phyloP scores from a whole-genome alignment of 164 flowering plant species.

The Cinnamomum micranthum region DNA sequence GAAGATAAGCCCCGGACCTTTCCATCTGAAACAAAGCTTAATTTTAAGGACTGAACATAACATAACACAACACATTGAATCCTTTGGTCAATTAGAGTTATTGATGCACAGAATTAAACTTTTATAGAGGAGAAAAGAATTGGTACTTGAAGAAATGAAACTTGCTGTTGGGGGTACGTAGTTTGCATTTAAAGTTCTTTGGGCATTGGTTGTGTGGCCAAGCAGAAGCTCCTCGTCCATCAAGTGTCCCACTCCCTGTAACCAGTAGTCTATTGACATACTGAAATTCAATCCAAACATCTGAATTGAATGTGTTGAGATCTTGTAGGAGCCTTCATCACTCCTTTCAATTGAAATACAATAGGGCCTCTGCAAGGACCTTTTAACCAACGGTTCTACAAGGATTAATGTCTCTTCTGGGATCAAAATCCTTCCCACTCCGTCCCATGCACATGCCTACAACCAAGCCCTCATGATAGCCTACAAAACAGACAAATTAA shows the following conservation, averaged over 20 bases:
- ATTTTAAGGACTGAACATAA: slow-evolving; percentile 42
- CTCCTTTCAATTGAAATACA: slow-evolving; percentile 21
- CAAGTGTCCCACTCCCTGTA: slow-evolving; percentile 43
- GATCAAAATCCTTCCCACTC: slow-evolving; percentile 19
- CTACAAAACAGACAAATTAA: slow-evolving; percentile 13
- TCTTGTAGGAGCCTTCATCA: slow-evolving; percentile 19
- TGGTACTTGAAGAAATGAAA: background rate
- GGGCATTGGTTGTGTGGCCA: slow-evolving; percentile 28
- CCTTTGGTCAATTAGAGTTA: no score
- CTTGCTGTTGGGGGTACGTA: slow-evolving; percentile 46
- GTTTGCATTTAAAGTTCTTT: slow-evolving; percentile 5
- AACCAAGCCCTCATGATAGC: slow-evolving; percentile 42
- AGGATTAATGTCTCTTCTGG: slow-evolving; percentile 29
- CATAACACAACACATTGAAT: background rate
- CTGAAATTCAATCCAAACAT: slow-evolving; percentile 36
- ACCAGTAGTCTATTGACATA: slow-evolving; percentile 26
- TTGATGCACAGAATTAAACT: no score
- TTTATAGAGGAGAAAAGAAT: no score
- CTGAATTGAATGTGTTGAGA: background rate
- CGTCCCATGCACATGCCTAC: slow-evolving; percentile 32
- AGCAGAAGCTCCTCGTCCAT: slow-evolving; percentile 45
- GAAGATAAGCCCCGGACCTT: slow-evolving; percentile 39
- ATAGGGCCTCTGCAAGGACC: slow-evolving; percentile 38
- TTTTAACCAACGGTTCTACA: slow-evolving; percentile 3
- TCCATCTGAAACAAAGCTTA: slow-evolving; percentile 36